These are phyloP conservation scores for Heliosperma pusillum DNA, from an alignment of 148 eudicot genomes.

Conservation along the genomic window DNA sequence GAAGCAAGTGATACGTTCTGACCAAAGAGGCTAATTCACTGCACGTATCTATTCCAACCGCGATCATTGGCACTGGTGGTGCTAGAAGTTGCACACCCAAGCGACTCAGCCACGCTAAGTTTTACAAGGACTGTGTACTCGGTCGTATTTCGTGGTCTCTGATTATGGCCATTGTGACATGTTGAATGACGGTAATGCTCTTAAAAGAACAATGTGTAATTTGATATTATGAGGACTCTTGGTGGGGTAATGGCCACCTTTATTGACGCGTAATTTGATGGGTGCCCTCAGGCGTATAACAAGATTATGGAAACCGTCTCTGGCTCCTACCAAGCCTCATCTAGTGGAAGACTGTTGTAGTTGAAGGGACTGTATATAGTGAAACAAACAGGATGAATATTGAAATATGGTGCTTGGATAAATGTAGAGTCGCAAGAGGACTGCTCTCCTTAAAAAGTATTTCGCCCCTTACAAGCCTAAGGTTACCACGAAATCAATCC, in stretches of 20 bases:
- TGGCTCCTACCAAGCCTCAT: conserved; percentile 14
- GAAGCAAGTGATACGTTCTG: conserved; percentile 7
- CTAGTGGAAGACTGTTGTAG: too few relatives aligned
- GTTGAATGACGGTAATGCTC: not conserved
- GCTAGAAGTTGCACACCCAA: conserved; percentile 3
- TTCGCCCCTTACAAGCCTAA: too few relatives aligned
- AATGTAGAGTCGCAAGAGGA: too few relatives aligned
- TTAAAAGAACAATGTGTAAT: not conserved
- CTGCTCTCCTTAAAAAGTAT: too few relatives aligned
- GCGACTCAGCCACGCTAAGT: conserved; percentile 10
- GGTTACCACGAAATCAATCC: too few relatives aligned
- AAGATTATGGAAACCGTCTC: not conserved
- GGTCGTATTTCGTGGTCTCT: conserved; percentile 15
- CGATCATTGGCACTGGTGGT: conserved; percentile 15
- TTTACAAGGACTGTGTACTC: conserved; percentile 2
- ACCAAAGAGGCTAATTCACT: conserved; percentile 7
- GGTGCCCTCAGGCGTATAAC: not conserved
- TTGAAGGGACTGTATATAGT: too few relatives aligned
- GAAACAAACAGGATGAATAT: too few relatives aligned
- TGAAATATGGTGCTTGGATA: too few relatives aligned
- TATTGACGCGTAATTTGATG: conserved; percentile 7
- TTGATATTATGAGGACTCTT: conserved; percentile 1
- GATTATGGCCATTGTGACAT: conserved; percentile 21
- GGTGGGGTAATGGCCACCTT: conserved; percentile 18
- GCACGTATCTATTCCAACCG: conserved; percentile 2